Base-by-base conservation (phyloP, 2,329 filamentous ascomycete genomes). In the Apiospora rasikravindrae region DNA sequence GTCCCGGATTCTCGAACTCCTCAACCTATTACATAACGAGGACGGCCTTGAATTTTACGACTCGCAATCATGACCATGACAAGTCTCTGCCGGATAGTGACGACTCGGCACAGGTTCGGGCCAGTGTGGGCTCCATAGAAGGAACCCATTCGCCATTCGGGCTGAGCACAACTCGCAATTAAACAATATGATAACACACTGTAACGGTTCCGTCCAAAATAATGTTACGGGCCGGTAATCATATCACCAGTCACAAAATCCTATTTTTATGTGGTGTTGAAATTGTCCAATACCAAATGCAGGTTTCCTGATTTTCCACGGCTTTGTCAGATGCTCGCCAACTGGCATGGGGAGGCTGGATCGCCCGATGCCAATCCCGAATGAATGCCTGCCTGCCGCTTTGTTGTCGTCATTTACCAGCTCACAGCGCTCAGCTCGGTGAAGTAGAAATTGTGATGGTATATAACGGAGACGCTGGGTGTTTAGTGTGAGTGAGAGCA, bases 1-100 rank as follows among this genome's bases (percentile, higher is more conserved):
- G 53, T 64, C 57, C 29, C 33, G 57, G 44, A 57, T 26, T 29
- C 51, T 24, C 51, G 19, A 37, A 40, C 33, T 64, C 57, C n/a
- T 64, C 57, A 33, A 40, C 57, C 33, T 26, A 61, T 61, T 61
- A 61, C 53, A 61, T 61, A 61, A 61, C 26, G 29, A 61, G 16
- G 53, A 37, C 29, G 53, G 4, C 53, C 29, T 33, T 22, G 22
- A n/a, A 61, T 4, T 22, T 64, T 33, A 64, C 57, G 57, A 64
- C 4, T 64, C 57, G 10, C 33, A 8, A 37, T 37, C 33, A n/a
- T 61, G 29, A 8, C 53, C 10, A 37, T n/a, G 53, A 16, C 26
- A 33, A 29, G 40, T 42, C 6, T 10, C 8, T 26, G 49, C 11
- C 10, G 40, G 57, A 64, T 22, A n/a, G 22, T 37, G 10, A 40